Evolutionary conservation across 2,329 filamentous ascomycete species (phyloP).

Genomic region (Colletotrichum tanaceti): DNA sequence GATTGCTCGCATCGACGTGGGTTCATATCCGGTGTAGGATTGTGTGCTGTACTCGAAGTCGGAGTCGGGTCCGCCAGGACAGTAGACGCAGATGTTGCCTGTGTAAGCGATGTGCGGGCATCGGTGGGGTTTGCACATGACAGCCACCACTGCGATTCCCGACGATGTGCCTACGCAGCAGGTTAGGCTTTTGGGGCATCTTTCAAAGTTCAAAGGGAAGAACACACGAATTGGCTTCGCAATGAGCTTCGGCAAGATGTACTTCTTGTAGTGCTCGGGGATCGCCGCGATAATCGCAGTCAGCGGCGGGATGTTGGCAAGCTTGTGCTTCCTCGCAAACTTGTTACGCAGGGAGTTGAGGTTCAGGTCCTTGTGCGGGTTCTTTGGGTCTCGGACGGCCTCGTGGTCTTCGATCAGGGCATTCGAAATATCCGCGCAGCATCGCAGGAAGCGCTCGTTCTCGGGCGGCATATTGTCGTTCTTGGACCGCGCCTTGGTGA

Average conservation of each 20-base stretch:
- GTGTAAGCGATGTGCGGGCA: conserved; percentile 99
- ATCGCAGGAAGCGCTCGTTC: conserved; percentile 92
- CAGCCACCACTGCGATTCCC: conserved; percentile 96
- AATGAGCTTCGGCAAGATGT: conserved; percentile 94
- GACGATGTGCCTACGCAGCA: conserved; percentile 80
- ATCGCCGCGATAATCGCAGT: conserved; percentile 98
- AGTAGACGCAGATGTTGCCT: conserved; percentile 99
- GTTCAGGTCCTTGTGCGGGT: conserved; percentile 87
- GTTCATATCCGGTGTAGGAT: conserved; percentile 98
- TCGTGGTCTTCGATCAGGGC: conserved; percentile 95
- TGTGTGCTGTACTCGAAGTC: conserved; percentile 99
- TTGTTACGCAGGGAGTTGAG: conserved; percentile 88
- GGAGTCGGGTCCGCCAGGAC: conserved; percentile 94
- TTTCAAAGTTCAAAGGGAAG: neutral
- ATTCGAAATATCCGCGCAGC: conserved; percentile 95
- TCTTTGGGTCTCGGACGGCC: conserved; percentile 77
- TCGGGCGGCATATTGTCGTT: conserved; percentile 84
- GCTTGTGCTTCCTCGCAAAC: conserved; percentile 90
- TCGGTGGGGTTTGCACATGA: conserved; percentile 99
- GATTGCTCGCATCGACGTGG: conserved; percentile 98
- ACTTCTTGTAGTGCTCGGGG: conserved; percentile 99
- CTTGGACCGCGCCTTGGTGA: conserved; percentile 72
- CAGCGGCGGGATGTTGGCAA: conserved; percentile 88
- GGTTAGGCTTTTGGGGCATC: neutral
- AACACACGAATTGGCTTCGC: conserved; percentile 90